phyloP scores from a whole-genome alignment of 352 stramenopile species.

The Phytophthora idaei region DNA sequence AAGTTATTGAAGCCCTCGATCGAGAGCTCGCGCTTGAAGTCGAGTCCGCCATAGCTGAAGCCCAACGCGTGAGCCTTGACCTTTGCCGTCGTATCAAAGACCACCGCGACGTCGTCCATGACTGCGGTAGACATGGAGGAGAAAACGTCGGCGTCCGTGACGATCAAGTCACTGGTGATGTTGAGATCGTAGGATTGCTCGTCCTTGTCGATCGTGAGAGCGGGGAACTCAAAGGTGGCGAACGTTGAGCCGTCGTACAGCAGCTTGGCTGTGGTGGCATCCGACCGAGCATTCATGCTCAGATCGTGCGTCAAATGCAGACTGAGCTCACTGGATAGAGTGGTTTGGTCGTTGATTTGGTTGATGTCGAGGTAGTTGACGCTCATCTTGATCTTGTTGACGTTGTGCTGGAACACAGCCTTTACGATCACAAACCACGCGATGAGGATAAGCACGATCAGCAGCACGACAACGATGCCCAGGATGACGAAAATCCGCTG shows the following conservation, averaged over 20 bases:
- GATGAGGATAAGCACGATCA: constrained; percentile 61
- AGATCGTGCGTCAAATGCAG: constrained; percentile 55
- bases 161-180: constrained; percentile 38
- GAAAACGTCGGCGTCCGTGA: constrained; percentile 54
- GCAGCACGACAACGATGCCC: constrained; percentile 41
- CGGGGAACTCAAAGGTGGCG: constrained; percentile 51
- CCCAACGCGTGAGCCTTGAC: constrained; percentile 56
- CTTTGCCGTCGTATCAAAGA: constrained; percentile 46
- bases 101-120: constrained; percentile 46
- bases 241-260: constrained; percentile 54
- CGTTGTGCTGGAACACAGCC: constrained; percentile 63
- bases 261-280: constrained; percentile 49
- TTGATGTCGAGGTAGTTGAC: constrained; percentile 80
- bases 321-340: constrained; percentile 55
- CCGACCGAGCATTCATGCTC: constrained; percentile 46
- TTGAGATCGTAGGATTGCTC: constrained; percentile 42
- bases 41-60: constrained; percentile 61
- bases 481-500: constrained; percentile 56
- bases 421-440: constrained; percentile 60
- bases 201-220: constrained; percentile 49
- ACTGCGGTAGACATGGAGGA: constrained; percentile 45
- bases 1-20: constrained; percentile 69
- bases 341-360: constrained; percentile 43
- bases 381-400: constrained; percentile 59
- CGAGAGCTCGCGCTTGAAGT: constrained; percentile 56